Evolutionary conservation across 306 rosid species (phyloP).

Genomic region (Prunus mume): DNA sequence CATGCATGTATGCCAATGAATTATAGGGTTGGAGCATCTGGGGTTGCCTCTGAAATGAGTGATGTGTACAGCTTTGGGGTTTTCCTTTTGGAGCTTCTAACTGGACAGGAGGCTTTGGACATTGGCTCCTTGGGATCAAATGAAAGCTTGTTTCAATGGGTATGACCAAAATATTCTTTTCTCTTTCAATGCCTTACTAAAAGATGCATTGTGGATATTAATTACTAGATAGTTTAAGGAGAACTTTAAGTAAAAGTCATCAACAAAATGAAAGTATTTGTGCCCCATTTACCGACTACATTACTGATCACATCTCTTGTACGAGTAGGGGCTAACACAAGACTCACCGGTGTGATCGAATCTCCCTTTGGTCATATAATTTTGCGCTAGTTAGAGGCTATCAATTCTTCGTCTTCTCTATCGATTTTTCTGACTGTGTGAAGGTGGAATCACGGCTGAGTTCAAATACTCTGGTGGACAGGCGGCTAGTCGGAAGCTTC

Average conservation of each 20-base stretch:
- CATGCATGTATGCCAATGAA: not conserved
- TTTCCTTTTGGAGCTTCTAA: constrained; percentile 44
- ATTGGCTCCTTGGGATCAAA: constrained; percentile 38
- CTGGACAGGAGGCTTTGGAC: constrained; percentile 42
- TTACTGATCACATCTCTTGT: not conserved
- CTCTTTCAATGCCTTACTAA: not conserved
- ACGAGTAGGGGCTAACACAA: not conserved
- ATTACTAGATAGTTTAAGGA: not conserved
- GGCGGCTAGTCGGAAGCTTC: constrained; percentile 35
- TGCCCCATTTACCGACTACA: not conserved
- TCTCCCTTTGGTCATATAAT: not conserved
- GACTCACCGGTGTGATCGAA: not conserved
- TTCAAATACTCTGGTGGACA: constrained; percentile 37
- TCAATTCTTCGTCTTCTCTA: not conserved
- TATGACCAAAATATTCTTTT: not conserved
- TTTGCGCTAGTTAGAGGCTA: not conserved
- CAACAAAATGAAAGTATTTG: not conserved
- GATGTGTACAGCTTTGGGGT: constrained; percentile 53
- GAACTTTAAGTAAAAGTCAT: not conserved
- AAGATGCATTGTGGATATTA: not conserved
- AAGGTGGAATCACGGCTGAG: constrained; percentile 46
- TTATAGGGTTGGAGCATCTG: constrained; percentile 28
- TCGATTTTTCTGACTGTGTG: constrained; percentile 1
- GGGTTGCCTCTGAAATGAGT: constrained; percentile 25
- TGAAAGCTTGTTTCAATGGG: constrained; percentile 44